Base-by-base conservation (phyloP, 768 basidiomycete genomes). In the Tylopilus rubrobrunneus region DNA sequence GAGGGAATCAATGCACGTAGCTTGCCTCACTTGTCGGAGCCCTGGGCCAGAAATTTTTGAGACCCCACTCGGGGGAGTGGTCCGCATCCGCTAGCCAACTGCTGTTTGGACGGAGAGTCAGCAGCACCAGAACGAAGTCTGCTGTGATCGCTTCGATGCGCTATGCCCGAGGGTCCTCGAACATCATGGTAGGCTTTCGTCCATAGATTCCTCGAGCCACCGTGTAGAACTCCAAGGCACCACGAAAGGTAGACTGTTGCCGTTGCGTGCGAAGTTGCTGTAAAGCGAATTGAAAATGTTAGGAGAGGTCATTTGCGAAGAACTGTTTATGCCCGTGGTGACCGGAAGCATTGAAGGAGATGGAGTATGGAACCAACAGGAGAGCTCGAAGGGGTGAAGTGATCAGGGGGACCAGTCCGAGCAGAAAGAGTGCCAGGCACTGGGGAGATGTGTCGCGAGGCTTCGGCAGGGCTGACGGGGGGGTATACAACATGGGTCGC, bases 391-490 rank as follows among this genome's bases (percentile, higher is more conserved):
- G 78, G 69, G 8, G 82, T 76, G 61, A 85, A 84, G 28, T 79
- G 78, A 86, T 39, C 87, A 78, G 5, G 87, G 88, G 87, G 86
- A 12, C 87, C 88, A 5, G 87, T 89, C 48, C 87, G 76, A 46
- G 74, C 73, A 7, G 85, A 80, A 25, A 88, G 87, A 0, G 85
- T 83, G 46, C 67, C 58, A 33, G 58, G 68, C 2, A 59, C 43
- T 21, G 59, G 37, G 15, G 51, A 11, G 5, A 49, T 19, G 36
- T 58, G 50, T 49, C 57, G 56, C 39, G 27, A 42, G 12, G 44
- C 28, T 14, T 50, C 59, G n/a, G 23, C 33, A 7, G 55, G 10
- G 47, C 7, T 12, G 53, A 55, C 42, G 49, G 43, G 31, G 58
- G 51, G 51, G 58, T 47, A n/a, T 57, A 56, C 28, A 63, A 49